Conservation (phyloP, 1,139 yeast species). For the Yamadazyma spencermartinsiae region DNA sequence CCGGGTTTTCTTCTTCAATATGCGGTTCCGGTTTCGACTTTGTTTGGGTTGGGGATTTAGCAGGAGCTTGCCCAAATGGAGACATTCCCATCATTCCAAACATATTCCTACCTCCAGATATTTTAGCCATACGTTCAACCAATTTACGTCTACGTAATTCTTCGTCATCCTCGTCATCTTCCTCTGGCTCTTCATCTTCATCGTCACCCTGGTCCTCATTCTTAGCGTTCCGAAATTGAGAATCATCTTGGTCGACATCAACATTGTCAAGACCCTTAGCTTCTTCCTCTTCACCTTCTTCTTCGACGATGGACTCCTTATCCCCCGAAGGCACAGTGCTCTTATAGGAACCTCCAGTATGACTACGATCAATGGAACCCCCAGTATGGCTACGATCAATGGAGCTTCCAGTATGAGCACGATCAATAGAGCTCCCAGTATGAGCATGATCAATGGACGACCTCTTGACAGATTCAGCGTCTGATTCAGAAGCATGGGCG, state of each 20-base stretch:
- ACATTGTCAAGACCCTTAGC: constrained; percentile 12
- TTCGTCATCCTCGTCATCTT: constrained; percentile 59
- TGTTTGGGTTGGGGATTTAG: constrained; percentile 16
- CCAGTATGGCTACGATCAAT: constrained; percentile 9
- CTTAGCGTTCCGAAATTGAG: too few species aligned
- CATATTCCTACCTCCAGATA: constrained; percentile 91
- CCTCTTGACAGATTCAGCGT: constrained; percentile 6
- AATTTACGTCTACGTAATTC: constrained; percentile 76
- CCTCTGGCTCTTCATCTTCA: constrained; percentile 8
- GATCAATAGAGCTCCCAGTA: constrained; percentile 12
- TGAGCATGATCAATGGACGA: constrained; percentile 4
- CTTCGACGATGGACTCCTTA: constrained; percentile 4
- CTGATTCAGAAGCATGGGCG: constrained; percentile 7
- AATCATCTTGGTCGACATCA: constrained; percentile 13
- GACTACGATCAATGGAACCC: constrained; percentile 6
- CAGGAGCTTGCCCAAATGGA: constrained; percentile 31
- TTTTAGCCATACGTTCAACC: constrained; percentile 93
- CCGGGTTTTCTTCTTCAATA: constrained; percentile 12
- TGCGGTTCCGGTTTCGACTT: constrained; percentile 19
- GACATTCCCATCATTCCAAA: constrained; percentile 77
- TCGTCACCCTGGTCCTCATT: constrained; percentile 10
- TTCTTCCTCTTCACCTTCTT: constrained; percentile 7
- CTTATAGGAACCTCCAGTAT: constrained; percentile 13
- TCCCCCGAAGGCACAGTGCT: constrained; percentile 4
- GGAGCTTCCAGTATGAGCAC: constrained; percentile 13